phyloP scores from a whole-genome alignment of 2,329 filamentous ascomycete species.

The Aplosporella prunicola region DNA sequence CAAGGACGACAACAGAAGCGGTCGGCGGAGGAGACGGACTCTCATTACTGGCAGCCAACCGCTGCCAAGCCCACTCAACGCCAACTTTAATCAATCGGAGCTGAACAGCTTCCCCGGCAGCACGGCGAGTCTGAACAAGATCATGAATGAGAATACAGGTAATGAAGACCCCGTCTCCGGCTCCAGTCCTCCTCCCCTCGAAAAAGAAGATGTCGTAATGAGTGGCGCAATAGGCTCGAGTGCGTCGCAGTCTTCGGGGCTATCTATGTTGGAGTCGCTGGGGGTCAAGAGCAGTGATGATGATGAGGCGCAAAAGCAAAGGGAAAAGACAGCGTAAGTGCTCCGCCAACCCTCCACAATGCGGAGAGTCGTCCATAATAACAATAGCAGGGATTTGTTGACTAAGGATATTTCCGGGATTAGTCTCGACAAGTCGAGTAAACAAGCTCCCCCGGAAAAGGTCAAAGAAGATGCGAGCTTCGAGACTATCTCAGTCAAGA shows the following conservation, averaged over 20 bases:
- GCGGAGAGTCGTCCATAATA: too few species aligned
- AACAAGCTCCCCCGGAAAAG: conserved; percentile 45
- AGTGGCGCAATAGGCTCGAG: conserved; percentile 45
- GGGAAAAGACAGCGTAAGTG: conserved; percentile 89
- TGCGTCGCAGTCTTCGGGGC: conserved; percentile 31
- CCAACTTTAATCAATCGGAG: conserved; percentile 75
- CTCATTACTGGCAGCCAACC: conserved; percentile 96
- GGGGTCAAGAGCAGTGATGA: conserved; percentile 47
- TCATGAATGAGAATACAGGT: conserved; percentile 64
- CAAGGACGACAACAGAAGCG: conserved; percentile 87
- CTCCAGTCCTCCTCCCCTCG: conserved; percentile 30
- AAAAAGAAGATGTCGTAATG: conserved; percentile 42
- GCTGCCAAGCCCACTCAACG: conserved; percentile 85
- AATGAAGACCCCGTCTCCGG: conserved; percentile 37
- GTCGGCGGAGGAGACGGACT: conserved; percentile 77
- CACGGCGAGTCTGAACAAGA: conserved; percentile 70
- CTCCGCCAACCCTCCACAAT: too few species aligned
- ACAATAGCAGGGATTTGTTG: conserved; percentile 60
- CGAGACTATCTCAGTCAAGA: conserved; percentile 94
- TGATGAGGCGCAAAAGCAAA: conserved; percentile 57
- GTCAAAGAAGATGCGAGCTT: conserved; percentile 49
- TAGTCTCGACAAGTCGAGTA: conserved; percentile 62
- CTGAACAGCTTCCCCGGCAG: conserved; percentile 49
- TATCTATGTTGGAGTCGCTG: conserved; percentile 52
- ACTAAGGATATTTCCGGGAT: conserved; percentile 92